A percentile compares a stretch with the other conserved stretches of the same genome.
These are phyloP conservation scores for Aspergillus niger DNA, from an alignment of 2,329 filamentous ascomycete genomes.

Conservation along the genomic window DNA sequence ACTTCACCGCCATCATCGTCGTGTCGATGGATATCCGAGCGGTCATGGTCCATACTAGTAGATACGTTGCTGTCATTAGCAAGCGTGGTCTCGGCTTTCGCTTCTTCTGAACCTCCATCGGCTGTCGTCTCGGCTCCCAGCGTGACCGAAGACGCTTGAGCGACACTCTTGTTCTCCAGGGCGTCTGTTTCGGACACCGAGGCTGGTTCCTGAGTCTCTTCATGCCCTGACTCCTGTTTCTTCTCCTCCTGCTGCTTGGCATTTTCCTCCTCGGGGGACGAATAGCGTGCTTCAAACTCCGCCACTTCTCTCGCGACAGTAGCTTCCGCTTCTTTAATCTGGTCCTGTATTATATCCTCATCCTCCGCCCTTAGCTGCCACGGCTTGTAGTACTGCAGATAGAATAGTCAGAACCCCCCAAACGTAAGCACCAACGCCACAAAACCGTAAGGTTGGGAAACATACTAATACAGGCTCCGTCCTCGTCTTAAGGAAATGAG, in stretches of 20 bases:
- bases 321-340: slow-evolving; percentile 66
- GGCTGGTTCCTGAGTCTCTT: slow-evolving; percentile 30
- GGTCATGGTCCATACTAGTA: slow-evolving; percentile 38
- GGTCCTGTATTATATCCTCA: slow-evolving; percentile 68
- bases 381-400: slow-evolving; percentile 75
- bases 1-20: slow-evolving; percentile 75
- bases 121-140: slow-evolving; percentile 27
- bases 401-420: not conserved
- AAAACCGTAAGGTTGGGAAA: slow-evolving; percentile 19
- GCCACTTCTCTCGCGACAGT: slow-evolving; percentile 65
- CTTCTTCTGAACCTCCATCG: slow-evolving; percentile 18
- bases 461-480: slow-evolving; percentile 73
- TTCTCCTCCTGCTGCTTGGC: slow-evolving; percentile 10
- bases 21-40: slow-evolving; percentile 47
- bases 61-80: slow-evolving; percentile 29
- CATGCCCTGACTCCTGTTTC: slow-evolving; percentile 20
- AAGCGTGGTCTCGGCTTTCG: slow-evolving; percentile 28
- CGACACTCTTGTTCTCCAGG: slow-evolving; percentile 38
- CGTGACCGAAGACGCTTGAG: slow-evolving; percentile 47
- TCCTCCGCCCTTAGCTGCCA: slow-evolving; percentile 73
- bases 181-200: slow-evolving; percentile 19
- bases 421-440: not conserved
- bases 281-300: slow-evolving; percentile 59
- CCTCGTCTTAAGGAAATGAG: slow-evolving; percentile 72
- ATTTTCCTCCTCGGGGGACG: slow-evolving; percentile 31